Evolutionary conservation across 805 yeast species (phyloP).

Genomic region (Ogataea siamensis): DNA sequence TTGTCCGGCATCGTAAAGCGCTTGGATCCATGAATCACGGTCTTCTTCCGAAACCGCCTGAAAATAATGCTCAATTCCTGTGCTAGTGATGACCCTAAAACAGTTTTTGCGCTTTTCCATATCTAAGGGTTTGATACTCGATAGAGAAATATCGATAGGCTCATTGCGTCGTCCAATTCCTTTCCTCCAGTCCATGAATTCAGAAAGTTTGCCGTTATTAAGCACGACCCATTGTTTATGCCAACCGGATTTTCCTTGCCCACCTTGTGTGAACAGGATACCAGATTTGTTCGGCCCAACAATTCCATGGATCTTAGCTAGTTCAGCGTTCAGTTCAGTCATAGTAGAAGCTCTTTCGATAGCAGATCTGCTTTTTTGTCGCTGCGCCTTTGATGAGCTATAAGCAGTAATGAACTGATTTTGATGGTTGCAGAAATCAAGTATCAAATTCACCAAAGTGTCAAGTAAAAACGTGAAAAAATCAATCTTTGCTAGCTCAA

Average conservation of each 20-base stretch:
- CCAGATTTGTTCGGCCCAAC: constrained; percentile 37
- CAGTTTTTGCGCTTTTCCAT: constrained; percentile 53
- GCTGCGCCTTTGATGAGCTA: constrained; percentile 16
- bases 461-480: constrained; percentile 33
- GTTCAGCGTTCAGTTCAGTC: constrained; percentile 36
- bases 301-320: constrained; percentile 38
- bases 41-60: constrained; percentile 74
- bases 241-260: constrained; percentile 70
- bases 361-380: constrained; percentile 20
- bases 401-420: constrained; percentile 12
- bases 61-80: constrained; percentile 62
- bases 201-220: constrained; percentile 62
- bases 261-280: constrained; percentile 55
- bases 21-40: constrained; percentile 63
- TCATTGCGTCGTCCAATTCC: constrained; percentile 59
- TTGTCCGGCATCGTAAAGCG: constrained; percentile 54
- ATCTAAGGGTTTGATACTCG: constrained; percentile 52
- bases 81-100: constrained; percentile 73
- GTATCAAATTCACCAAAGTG: constrained; percentile 20
- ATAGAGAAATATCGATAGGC: constrained; percentile 70
- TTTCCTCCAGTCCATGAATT: constrained; percentile 78
- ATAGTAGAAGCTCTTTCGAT: constrained; percentile 23
- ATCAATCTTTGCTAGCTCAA: constrained; percentile 33
- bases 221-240: constrained; percentile 86
- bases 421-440: constrained; percentile 17